phyloP scores from a whole-genome alignment of 2,329 filamentous ascomycete species.

The Graphium sp. region DNA sequence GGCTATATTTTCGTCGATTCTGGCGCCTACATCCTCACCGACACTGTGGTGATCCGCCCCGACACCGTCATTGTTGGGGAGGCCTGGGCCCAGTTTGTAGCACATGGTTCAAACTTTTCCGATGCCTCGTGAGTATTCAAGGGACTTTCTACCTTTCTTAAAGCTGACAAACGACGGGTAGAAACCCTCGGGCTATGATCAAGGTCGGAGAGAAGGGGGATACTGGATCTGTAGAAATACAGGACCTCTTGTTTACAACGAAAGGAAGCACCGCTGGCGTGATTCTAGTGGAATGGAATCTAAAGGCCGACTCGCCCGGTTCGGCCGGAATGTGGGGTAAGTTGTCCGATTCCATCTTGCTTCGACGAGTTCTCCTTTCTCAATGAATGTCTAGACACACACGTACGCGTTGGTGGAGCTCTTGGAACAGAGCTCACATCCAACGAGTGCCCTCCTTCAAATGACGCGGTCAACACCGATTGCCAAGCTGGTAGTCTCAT shows the following conservation, averaged over 20 bases:
- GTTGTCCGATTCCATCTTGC: too few species aligned
- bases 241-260: constrained; percentile 50
- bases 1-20: constrained; percentile 23
- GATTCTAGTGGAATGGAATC: constrained; percentile 53
- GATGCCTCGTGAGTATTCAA: constrained; percentile 5
- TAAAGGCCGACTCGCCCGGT: constrained; percentile 4
- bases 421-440: constrained; percentile 48
- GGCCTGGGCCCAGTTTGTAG: constrained; percentile 13
- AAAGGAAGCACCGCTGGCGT: constrained; percentile 48
- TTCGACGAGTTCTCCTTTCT: too few species aligned
- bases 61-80: constrained; percentile 19
- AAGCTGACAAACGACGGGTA: too few species aligned
- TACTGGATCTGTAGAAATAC: constrained; percentile 50
- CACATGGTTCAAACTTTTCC: constrained; percentile 8
- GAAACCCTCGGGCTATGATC: constrained; percentile 40
- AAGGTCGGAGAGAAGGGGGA: constrained; percentile 46
- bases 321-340: constrained; percentile 36
- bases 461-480: constrained; percentile 17
- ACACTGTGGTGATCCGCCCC: constrained; percentile 15
- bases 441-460: constrained; percentile 41
- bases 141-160: background rate
- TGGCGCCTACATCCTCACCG: constrained; percentile 22
- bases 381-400: too few species aligned
- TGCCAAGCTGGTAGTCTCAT: constrained; percentile 43
- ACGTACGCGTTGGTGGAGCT: constrained; percentile 56